phyloP scores from a whole-genome alignment of 1,284 basidiomycete species.

The Mrakiaceae sp. region DNA sequence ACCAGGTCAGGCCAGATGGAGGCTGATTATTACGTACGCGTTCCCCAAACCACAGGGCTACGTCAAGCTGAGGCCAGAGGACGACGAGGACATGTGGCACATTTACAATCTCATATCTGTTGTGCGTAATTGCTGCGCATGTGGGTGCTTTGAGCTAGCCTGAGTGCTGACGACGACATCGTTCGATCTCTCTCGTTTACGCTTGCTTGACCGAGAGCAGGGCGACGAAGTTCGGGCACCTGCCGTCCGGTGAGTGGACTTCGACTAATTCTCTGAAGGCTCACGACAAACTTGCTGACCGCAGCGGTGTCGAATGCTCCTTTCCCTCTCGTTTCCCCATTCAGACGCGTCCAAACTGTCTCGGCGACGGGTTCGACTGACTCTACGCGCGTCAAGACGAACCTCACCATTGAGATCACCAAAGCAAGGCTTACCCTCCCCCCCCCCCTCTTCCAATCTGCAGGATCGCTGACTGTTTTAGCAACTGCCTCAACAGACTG shows the following conservation, averaged over 20 bases:
- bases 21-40: not conserved
- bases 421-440: constrained; percentile 30
- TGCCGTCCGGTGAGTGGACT: constrained; percentile 55
- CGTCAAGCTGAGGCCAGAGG: constrained; percentile 81
- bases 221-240: constrained; percentile 83
- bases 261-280: no score
- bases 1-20: not conserved
- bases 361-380: constrained; percentile 88
- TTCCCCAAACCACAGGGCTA: constrained; percentile 48
- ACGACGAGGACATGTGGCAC: constrained; percentile 99
- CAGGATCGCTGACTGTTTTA: not conserved
- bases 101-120: constrained; percentile 92
- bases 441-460: constrained; percentile 17
- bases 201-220: constrained; percentile 26
- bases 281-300: not conserved
- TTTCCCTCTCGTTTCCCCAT: not conserved
- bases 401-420: constrained; percentile 71
- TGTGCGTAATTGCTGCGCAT: constrained; percentile 31
- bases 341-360: constrained; percentile 53
- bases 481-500: constrained; percentile 27
- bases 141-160: no score
- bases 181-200: not conserved
- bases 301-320: not conserved
- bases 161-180: not conserved
- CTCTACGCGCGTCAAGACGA: constrained; percentile 74